Conservation (phyloP, 805 yeast genomes). For the Jamesozyma lodderae region DNA sequence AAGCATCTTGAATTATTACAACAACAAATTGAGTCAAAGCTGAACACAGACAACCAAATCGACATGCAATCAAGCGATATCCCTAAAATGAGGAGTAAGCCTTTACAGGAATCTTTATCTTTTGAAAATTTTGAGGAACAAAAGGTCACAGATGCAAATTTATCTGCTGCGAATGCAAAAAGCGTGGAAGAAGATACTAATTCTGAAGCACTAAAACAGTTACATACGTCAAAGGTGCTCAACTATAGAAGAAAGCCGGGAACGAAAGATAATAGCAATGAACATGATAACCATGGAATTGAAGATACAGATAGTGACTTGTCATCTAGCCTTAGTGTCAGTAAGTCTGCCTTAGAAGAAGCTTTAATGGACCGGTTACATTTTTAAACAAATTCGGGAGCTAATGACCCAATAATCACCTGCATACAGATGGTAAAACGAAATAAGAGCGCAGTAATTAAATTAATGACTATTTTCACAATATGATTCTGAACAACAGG, state of each 20-base stretch:
- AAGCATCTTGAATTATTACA: conserved; percentile 22
- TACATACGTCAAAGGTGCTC: conserved; percentile 23
- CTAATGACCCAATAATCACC: too few relatives aligned
- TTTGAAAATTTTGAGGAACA: background rate
- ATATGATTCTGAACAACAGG: too few relatives aligned
- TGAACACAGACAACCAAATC: conserved; percentile 2
- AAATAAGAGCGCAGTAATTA: too few relatives aligned
- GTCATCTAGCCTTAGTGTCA: conserved; percentile 33
- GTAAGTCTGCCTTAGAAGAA: conserved; percentile 36
- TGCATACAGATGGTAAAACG: too few relatives aligned
- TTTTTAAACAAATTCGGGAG: too few relatives aligned
- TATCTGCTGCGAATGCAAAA: background rate
- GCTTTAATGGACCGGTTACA: conserved; percentile 32
- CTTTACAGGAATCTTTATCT: background rate
- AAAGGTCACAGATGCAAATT: background rate
- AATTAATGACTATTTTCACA: too few relatives aligned
- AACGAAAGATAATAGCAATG: conserved; percentile 1
- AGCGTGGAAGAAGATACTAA: background rate
- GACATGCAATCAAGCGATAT: too few relatives aligned
- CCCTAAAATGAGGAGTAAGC: too few relatives aligned
- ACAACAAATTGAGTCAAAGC: conserved; percentile 15
- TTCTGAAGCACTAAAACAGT: conserved; percentile 12
- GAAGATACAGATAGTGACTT: conserved; percentile 23
- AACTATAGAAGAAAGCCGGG: conserved; percentile 7
- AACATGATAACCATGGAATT: background rate